Base-by-base conservation (phyloP, 2,329 filamentous ascomycete genomes). In the Amauroascus niger region DNA sequence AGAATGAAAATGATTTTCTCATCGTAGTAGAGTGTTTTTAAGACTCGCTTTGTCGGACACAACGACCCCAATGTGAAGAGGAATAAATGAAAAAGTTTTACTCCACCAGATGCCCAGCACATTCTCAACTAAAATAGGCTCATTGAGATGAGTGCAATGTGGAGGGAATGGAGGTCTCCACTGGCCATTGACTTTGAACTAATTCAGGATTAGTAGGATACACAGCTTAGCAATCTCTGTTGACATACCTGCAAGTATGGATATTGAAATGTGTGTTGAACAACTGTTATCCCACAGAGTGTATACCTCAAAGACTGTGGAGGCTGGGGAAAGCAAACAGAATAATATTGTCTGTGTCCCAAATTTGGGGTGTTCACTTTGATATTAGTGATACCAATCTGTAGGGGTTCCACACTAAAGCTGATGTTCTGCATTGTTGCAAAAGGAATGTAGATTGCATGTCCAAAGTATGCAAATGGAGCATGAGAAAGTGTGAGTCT, bases 371-470 rank as follows among this genome's bases (percentile, higher is more conserved):
- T 28, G 26, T 55, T 46, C 4, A 37, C 28, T 37, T 33, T 14
- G 14, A 55, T 50, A 46, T 48, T 35, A n/a, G 32, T 37, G 37
- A 48, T 54, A 13, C 52, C 52, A 47, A 35, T 14, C 18, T 20
- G 50, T 1, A 7, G 4, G 16, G 28, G 44, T 44, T 57, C 49
- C 22, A 52, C 18, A 33, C 14, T 8, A 26, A 55, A 55, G 32
- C 18, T 26, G 37, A 58, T 57, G 8, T 45, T 57, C 28, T 49
- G 53, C 30, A 58, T 44, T 20, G 30, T 51, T 14, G 52, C 33
- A 48, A 58, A 57, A 47, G 52, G 46, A 39, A 57, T 51, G 44
- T 57, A 58, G 46, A 35, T 54, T 41, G 55, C 55, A 28, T 52
- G 20, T 40, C 49, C 48, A 26, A 57, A 58, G 32, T 57, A 55